Evolutionary conservation across 2,329 filamentous ascomycete genomes (phyloP).

Genomic region (Aspergillus clavatus): DNA sequence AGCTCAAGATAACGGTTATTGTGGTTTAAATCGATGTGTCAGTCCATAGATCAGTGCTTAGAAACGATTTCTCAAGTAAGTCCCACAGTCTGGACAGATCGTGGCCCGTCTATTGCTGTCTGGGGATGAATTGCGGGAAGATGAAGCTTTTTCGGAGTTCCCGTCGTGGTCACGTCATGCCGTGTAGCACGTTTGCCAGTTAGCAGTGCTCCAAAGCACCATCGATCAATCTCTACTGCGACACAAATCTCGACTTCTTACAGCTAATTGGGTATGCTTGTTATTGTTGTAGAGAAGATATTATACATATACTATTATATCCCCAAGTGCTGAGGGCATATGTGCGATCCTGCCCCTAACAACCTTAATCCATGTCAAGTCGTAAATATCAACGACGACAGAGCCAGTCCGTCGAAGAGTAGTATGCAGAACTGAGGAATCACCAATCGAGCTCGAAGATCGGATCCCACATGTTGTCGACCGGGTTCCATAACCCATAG

Average conservation of each 20-base stretch:
- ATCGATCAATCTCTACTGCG: too few relatives aligned
- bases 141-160: constrained; percentile 16
- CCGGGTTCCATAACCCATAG: constrained; percentile 12
- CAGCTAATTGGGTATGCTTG: too few relatives aligned
- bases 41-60: neutral
- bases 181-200: neutral
- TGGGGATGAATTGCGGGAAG: constrained; percentile 7
- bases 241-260: too few relatives aligned
- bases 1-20: neutral
- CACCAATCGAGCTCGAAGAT: neutral
- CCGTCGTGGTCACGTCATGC: constrained; percentile 15
- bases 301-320: too few relatives aligned
- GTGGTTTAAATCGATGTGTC: neutral
- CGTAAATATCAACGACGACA: neutral
- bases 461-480: neutral
- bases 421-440: neutral
- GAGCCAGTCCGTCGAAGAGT: neutral
- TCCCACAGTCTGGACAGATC: neutral
- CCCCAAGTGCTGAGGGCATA: too few relatives aligned
- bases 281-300: too few relatives aligned
- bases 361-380: too few relatives aligned
- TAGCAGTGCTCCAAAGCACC: too few relatives aligned
- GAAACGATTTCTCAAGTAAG: neutral
- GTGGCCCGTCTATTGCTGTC: constrained; percentile 1
- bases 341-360: too few relatives aligned